These are phyloP conservation scores for Geotrichum klebahnii DNA, from an alignment of 1,139 yeast species.

Conservation along the genomic window DNA sequence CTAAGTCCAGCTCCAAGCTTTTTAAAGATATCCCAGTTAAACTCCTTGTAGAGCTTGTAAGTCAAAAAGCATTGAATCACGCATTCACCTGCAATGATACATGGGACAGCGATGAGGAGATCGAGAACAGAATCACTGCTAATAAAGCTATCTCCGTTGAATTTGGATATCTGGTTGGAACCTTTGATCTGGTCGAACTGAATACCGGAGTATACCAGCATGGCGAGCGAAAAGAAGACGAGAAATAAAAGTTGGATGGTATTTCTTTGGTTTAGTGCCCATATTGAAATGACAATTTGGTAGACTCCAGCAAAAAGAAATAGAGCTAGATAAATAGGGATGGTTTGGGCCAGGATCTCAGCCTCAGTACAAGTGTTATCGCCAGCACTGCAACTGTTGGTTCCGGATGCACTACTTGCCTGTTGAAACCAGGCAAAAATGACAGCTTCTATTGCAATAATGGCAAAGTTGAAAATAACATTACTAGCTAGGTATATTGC, in stretches of 20 bases:
- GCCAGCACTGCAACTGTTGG: slow-evolving; percentile 32
- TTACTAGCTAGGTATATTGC: slow-evolving; percentile 9
- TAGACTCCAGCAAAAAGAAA: slow-evolving; percentile 47
- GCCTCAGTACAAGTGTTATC: slow-evolving; percentile 24
- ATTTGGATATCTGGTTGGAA: slow-evolving; percentile 31
- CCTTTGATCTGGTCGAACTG: slow-evolving; percentile 47
- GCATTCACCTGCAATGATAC: slow-evolving; percentile 45
- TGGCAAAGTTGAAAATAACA: slow-evolving; percentile 14
- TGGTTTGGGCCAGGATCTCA: slow-evolving; percentile 32
- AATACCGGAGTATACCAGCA: slow-evolving; percentile 51
- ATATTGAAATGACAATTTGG: slow-evolving; percentile 43
- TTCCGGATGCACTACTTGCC: slow-evolving; percentile 30
- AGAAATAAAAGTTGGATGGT: slow-evolving; percentile 44
- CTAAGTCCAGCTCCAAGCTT: slow-evolving; percentile 50
- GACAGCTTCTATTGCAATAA: slow-evolving; percentile 17
- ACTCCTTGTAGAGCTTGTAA: slow-evolving; percentile 42
- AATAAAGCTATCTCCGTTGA: slow-evolving; percentile 2
- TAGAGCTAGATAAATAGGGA: slow-evolving; percentile 43
- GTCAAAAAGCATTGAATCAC: slow-evolving; percentile 41
- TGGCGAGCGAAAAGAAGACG: slow-evolving; percentile 47
- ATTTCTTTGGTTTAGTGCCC: slow-evolving; percentile 47
- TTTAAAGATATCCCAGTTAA: slow-evolving; percentile 51
- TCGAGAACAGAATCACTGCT: slow-evolving; percentile 26
- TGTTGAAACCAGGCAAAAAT: slow-evolving; percentile 25
- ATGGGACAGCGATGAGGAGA: slow-evolving; percentile 48